Evolutionary conservation across 768 basidiomycete genomes (phyloP).

Genomic region (Gautieria morchelliformis): DNA sequence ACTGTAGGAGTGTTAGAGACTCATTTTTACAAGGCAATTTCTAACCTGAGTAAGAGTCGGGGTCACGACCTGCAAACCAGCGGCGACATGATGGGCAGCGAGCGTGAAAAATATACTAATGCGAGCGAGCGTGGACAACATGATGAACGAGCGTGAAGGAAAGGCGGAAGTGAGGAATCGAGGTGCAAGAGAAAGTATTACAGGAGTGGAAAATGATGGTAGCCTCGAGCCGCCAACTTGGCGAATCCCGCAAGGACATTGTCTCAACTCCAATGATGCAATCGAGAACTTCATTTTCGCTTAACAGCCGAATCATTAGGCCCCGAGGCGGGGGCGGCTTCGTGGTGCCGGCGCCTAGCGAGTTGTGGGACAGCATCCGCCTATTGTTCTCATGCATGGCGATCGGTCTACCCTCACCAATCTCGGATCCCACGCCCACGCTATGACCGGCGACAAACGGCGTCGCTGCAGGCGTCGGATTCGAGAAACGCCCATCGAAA

Average conservation of each 20-base stretch:
- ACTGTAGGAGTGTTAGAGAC: background rate
- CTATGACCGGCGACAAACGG: no score
- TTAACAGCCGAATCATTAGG: no score
- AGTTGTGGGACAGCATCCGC: background rate
- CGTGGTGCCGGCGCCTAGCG: no score
- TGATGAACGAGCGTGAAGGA: conserved; percentile 29
- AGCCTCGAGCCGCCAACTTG: background rate
- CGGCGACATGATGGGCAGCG: conserved; percentile 37
- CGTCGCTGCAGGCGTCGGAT: no score
- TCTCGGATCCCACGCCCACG: no score
- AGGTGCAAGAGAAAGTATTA: conserved; percentile 14
- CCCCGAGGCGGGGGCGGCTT: no score
- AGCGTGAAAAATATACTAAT: conserved; percentile 56
- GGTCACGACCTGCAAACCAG: conserved; percentile 43
- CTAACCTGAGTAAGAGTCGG: conserved; percentile 46
- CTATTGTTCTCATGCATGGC: no score
- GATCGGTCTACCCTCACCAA: no score
- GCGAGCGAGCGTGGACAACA: conserved; percentile 76
- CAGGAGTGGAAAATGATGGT: background rate
- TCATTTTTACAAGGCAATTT: background rate
- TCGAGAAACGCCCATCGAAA: no score
- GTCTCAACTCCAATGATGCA: no score
- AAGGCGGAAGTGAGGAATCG: conserved; percentile 18
- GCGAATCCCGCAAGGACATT: background rate
- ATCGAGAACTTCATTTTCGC: no score